phyloP scores from a whole-genome alignment of 2,329 filamentous ascomycete genomes.

The Aspergillus udagawae region DNA sequence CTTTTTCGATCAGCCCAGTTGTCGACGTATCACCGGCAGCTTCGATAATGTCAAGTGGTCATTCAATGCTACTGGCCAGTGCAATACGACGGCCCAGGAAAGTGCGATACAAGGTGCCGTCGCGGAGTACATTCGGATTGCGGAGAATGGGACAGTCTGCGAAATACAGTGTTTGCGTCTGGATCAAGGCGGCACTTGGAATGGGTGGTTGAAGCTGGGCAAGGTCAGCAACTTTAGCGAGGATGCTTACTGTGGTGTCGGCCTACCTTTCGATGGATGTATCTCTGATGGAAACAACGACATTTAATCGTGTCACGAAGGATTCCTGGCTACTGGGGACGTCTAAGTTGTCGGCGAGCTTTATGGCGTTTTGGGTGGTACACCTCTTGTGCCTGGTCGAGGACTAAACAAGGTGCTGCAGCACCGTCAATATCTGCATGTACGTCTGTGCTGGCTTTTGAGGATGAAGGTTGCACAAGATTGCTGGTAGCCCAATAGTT shows the following conservation, averaged over 20 bases:
- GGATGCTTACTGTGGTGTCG: not conserved
- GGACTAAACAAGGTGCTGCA: no score
- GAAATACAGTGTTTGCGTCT: constrained; percentile 1
- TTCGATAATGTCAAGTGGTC: not conserved
- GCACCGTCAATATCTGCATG: no score
- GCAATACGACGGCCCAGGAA: not conserved
- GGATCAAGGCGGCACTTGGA: constrained; percentile 1
- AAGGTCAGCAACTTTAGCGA: not conserved
- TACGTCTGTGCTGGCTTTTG: no score
- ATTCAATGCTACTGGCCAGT: not conserved
- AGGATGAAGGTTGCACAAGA: no score
- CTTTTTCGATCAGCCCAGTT: not conserved
- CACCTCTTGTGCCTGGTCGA: no score
- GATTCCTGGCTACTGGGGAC: no score
- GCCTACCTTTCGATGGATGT: not conserved
- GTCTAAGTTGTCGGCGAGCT: no score
- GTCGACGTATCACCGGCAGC: not conserved
- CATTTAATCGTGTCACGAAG: not conserved
- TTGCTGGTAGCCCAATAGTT: no score
- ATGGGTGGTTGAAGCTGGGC: constrained; percentile 2
- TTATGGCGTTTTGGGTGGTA: no score
- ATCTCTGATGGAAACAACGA: constrained; percentile 2
- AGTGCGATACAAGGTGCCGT: not conserved
- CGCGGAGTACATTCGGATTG: not conserved
- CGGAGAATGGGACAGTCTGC: not conserved